Base-by-base conservation (phyloP, 2,329 filamentous ascomycete genomes). In the Pseudogymnoascus sp. region DNA sequence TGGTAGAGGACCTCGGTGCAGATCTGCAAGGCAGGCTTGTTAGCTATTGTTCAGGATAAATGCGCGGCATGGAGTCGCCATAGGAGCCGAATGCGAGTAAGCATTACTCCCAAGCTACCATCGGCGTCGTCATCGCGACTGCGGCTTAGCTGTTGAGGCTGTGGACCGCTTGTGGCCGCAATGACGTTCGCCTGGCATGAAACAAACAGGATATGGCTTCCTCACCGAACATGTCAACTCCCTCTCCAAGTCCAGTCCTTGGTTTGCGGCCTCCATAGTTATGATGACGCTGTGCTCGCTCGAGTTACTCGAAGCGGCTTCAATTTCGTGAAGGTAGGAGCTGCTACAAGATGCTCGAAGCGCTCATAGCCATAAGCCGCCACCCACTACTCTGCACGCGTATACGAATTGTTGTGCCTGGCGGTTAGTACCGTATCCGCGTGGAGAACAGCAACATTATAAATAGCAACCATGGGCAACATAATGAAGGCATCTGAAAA, bases 1-100 rank as follows among this genome's bases (percentile, higher is more conserved):
- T 95, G 90, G 76, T 91, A 95, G 65, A 96, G 86, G 66, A 96
- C 84, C 74, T 97, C 94, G 68, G 93, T 96, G 79, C 94, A 99
- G 70, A 99, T 99, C 92, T 97, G 68, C 6, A 62, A 9, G 18
- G 36, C 33, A 7, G 16, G 33, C 7, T 7, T 18, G 47, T 54
- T 54, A 54, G 47, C 47, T 54, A 38, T n/a, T 38, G 14, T 11
- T 58, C 12, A 58, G 18, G 7, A 38, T 25, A 58, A 60, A 64
- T 37, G 61, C 58, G 61, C 59, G 62, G 58, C 59, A 33, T 16
- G 33, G 18, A 18, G 35, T 12, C 16, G 43, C 9, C n/a, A 33
- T 18, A 33, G 28, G 28, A 20, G 28, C 47, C 28, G 11, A 30
- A 33, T 20, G 47, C 47, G n/a, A 18, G 28, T 33, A 33, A 20